Conservation (phyloP, 306 rosid genomes). For the Potentilla sterilis region DNA sequence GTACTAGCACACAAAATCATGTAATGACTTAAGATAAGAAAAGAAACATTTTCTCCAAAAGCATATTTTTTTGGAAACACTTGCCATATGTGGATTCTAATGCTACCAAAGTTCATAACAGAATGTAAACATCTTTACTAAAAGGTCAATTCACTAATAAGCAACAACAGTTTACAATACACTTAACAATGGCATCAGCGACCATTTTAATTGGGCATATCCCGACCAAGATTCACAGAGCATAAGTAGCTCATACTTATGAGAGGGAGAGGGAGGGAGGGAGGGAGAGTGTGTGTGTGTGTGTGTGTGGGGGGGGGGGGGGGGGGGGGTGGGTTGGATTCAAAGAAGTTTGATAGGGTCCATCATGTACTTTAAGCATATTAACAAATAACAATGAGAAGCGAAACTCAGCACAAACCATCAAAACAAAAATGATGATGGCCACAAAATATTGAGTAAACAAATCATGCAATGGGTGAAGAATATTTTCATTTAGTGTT, state of each 20-base stretch:
- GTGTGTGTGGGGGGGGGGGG: too few relatives aligned
- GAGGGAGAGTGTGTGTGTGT: too few relatives aligned
- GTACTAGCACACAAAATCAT: not conserved
- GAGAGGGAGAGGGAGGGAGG: too few relatives aligned
- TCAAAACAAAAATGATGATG: not conserved
- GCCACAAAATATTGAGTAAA: not conserved
- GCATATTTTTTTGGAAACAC: not conserved
- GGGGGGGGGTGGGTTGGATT: too few relatives aligned
- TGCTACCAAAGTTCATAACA: too few relatives aligned
- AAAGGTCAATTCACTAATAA: too few relatives aligned
- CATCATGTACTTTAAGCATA: not conserved
- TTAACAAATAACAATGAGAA: not conserved
- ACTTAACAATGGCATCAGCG: not conserved
- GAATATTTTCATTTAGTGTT: not conserved
- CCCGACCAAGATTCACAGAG: too few relatives aligned
- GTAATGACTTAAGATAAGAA: not conserved
- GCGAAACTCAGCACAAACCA: not conserved
- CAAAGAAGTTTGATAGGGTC: not conserved
- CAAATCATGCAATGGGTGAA: not conserved
- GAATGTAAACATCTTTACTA: too few relatives aligned
- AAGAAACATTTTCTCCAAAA: not conserved
- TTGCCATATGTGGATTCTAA: not conserved
- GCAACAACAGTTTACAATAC: not conserved
- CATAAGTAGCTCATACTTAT: too few relatives aligned
- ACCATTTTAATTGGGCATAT: not conserved